phyloP scores from a whole-genome alignment of 495 filamentous ascomycete species.

The Penicillium herquei region DNA sequence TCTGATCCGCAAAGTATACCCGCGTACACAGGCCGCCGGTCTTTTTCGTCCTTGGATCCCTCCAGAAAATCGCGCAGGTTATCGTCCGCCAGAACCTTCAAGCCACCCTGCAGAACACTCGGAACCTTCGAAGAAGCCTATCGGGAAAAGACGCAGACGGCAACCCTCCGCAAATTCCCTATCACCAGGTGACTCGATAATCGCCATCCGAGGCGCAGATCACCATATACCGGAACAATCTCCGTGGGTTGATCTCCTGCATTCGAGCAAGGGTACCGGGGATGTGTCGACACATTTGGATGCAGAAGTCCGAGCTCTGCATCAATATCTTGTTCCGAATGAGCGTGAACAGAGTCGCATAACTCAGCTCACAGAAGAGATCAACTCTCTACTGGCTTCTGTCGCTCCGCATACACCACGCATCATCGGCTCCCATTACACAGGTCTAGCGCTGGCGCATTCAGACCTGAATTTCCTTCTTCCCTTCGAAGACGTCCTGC shows the following conservation, averaged over 20 bases:
- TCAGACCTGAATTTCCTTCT: constrained; percentile 53
- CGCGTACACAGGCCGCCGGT: constrained; percentile 9
- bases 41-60: constrained; percentile 25
- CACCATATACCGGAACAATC: constrained; percentile 9
- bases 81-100: constrained; percentile 12
- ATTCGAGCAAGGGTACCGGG: neutral
- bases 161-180: neutral
- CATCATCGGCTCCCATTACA: constrained; percentile 51
- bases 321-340: constrained; percentile 40
- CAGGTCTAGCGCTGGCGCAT: constrained; percentile 48
- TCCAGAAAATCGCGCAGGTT: constrained; percentile 20
- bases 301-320: constrained; percentile 47
- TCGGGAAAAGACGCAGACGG: constrained; percentile 8
- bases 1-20: constrained; percentile 38
- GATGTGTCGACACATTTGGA: constrained; percentile 31
- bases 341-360: constrained; percentile 29
- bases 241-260: constrained; percentile 34
- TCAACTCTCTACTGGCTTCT: constrained; percentile 20
- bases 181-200: neutral
- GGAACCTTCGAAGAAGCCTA: neutral
- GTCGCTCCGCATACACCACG: constrained; percentile 29
- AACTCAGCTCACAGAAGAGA: constrained; percentile 24
- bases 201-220: constrained; percentile 17
- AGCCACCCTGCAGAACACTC: neutral
- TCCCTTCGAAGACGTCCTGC: constrained; percentile 22